Evolutionary conservation across 75 land plant genomes (phyloP).

Genomic region (Larix kaempferi): DNA sequence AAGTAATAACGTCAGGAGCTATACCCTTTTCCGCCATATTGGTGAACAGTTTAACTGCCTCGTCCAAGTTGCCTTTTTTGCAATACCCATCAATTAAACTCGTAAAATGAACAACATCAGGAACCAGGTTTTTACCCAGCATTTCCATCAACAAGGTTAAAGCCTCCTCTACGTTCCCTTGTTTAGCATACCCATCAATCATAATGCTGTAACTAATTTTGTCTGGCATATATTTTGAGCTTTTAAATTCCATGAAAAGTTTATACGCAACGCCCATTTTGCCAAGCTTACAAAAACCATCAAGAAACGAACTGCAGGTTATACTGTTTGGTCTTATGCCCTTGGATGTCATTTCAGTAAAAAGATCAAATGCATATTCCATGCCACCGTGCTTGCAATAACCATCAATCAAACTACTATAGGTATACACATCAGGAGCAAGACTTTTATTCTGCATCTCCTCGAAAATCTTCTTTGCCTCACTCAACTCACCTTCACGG

Average conservation of each 20-base stretch:
- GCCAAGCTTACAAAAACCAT: constrained; percentile 43
- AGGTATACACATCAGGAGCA: constrained; percentile 51
- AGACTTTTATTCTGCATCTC: constrained; percentile 34
- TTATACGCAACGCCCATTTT: constrained; percentile 22
- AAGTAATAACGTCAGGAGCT: constrained; percentile 33
- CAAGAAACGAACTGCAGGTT: constrained; percentile 46
- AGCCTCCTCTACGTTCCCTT: constrained; percentile 37
- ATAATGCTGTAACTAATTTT: constrained; percentile 40
- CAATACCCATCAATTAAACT: constrained; percentile 49
- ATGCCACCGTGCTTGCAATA: constrained; percentile 45
- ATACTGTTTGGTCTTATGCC: constrained; percentile 32
- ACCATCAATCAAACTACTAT: constrained; percentile 50
- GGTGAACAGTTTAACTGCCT: constrained; percentile 33
- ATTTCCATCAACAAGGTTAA: constrained; percentile 31
- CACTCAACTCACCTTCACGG: constrained; percentile 34
- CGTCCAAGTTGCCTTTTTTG: constrained; percentile 32
- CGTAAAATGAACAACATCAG: constrained; percentile 42
- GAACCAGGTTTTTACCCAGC: constrained; percentile 22
- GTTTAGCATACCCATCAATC: constrained; percentile 42
- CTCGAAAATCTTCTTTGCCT: constrained; percentile 31
- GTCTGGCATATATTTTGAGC: constrained; percentile 43
- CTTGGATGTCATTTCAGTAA: constrained; percentile 33
- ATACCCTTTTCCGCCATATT: constrained; percentile 32
- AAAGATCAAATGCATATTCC: constrained; percentile 32
- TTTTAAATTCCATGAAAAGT: constrained; percentile 35